These are phyloP conservation scores for Barnettozyma sucrosica DNA, from an alignment of 805 yeast species.

Conservation along the genomic window DNA sequence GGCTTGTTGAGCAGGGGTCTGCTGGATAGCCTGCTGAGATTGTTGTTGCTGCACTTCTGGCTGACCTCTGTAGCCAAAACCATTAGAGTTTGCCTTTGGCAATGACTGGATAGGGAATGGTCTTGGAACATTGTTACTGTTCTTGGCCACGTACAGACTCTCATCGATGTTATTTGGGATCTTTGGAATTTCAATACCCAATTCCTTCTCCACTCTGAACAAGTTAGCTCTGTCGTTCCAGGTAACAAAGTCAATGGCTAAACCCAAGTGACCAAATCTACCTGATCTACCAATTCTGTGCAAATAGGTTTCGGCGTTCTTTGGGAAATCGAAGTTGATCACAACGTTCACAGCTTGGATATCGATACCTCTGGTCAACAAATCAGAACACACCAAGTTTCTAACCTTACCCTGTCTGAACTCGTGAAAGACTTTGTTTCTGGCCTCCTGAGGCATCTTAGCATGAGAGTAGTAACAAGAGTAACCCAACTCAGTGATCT, in stretches of 20 bases:
- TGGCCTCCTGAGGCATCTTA: conserved; percentile 92
- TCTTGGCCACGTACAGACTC: conserved; percentile 80
- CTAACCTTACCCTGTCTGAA: conserved; percentile 98
- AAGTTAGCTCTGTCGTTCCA: conserved; percentile 95
- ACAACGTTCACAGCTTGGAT: conserved; percentile 98
- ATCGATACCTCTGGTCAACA: conserved; percentile 96
- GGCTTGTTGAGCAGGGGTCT: conserved; percentile 7
- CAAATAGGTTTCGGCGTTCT: conserved; percentile 93
- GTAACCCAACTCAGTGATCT: conserved; percentile 92
- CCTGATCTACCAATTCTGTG: conserved; percentile 99
- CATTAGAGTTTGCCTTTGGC: conserved; percentile 35
- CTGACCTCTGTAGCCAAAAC: conserved; percentile 43
- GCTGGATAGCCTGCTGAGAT: conserved; percentile 16
- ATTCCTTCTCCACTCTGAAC: conserved; percentile 93
- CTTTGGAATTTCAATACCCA: conserved; percentile 95
- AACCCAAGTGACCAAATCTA: conserved; percentile 96
- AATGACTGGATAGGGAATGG: conserved; percentile 75
- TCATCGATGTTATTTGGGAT: conserved; percentile 92
- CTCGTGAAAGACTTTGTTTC: conserved; percentile 97
- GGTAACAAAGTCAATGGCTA: conserved; percentile 92
- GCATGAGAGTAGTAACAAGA: conserved; percentile 98
- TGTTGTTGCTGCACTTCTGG: conserved; percentile 28
- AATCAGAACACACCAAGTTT: conserved; percentile 93
- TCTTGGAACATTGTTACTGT: conserved; percentile 68
- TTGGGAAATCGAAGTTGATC: conserved; percentile 96